Evolutionary conservation across 768 basidiomycete species (phyloP).

Genomic region (Termitomyces sp.): DNA sequence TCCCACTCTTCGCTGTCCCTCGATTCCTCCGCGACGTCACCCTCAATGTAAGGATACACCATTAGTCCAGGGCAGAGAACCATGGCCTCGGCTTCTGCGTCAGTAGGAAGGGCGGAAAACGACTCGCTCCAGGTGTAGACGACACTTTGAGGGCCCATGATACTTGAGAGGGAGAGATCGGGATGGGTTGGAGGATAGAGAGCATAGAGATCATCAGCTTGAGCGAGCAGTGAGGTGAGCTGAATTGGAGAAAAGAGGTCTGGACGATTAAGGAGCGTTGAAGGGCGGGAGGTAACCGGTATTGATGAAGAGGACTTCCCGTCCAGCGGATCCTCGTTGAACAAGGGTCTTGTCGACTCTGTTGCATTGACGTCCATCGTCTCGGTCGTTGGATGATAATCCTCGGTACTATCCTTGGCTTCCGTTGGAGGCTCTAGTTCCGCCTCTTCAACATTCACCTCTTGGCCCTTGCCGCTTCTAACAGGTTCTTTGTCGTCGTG

Average conservation of each 20-base stretch:
- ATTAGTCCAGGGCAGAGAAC: conserved; percentile 49
- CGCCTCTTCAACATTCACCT: neutral
- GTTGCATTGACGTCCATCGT: neutral
- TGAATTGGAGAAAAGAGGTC: conserved; percentile 7
- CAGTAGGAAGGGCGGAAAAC: conserved; percentile 35
- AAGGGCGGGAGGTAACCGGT: neutral
- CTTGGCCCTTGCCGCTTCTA: neutral
- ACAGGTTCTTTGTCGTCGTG: neutral
- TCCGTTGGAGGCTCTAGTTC: neutral
- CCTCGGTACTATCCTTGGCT: neutral
- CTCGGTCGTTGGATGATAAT: neutral
- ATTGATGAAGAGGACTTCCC: neutral
- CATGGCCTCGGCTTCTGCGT: conserved; percentile 58
- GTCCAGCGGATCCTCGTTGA: neutral
- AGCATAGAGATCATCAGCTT: conserved; percentile 55
- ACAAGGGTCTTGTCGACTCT: neutral
- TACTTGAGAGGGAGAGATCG: conserved; percentile 43
- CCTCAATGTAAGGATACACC: conserved; percentile 45
- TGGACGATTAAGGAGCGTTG: neutral
- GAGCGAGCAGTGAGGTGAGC: conserved; percentile 47
- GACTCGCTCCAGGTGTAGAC: conserved; percentile 69
- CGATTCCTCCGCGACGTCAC: conserved; percentile 17
- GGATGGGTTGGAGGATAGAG: conserved; percentile 58
- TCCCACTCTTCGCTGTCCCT: conserved; percentile 13
- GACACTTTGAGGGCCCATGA: conserved; percentile 77